A percentile compares a stretch with the other conserved stretches of the same genome.
Conservation (phyloP, 2,329 filamentous ascomycete genomes). For the Aaosphaeria pasadenensis region DNA sequence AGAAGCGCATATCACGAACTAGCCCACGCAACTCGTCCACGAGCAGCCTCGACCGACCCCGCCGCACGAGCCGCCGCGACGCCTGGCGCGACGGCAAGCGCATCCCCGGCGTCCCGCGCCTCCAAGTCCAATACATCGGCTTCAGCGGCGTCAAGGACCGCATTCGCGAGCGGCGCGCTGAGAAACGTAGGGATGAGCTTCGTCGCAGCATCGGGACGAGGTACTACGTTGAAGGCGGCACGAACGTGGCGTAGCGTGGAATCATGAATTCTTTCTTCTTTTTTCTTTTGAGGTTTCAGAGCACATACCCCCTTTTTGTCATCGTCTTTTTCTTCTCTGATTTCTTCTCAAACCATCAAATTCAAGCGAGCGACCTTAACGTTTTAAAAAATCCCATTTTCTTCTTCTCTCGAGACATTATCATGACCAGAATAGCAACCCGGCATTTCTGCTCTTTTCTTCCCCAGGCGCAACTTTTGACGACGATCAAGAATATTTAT, state of each 20-base stretch:
- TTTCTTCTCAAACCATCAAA: no score
- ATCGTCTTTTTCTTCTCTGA: no score
- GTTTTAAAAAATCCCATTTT: no score
- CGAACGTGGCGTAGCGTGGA: not conserved
- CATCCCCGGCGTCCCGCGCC: constrained; percentile 42
- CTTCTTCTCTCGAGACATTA: no score
- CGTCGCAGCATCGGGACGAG: constrained; percentile 53
- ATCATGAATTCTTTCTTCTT: no score
- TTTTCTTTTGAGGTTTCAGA: no score
- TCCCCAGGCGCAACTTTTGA: no score
- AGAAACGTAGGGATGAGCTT: constrained; percentile 52
- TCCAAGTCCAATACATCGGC: constrained; percentile 51
- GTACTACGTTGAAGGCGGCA: constrained; percentile 31
- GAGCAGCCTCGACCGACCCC: constrained; percentile 5
- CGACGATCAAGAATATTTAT: no score
- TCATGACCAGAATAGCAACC: no score
- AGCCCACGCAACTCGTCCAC: constrained; percentile 14
- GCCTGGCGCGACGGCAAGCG: constrained; percentile 29
- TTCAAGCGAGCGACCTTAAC: no score
- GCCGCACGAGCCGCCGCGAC: constrained; percentile 8
- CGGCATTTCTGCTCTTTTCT: no score
- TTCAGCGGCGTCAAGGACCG: constrained; percentile 49
- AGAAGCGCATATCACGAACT: constrained; percentile 17
- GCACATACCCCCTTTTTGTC: no score
- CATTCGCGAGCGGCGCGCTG: constrained; percentile 46